A percentile compares a stretch with the other conserved stretches of the same genome.
Conservation (phyloP, 768 basidiomycete species). For the Suillus sp. region DNA sequence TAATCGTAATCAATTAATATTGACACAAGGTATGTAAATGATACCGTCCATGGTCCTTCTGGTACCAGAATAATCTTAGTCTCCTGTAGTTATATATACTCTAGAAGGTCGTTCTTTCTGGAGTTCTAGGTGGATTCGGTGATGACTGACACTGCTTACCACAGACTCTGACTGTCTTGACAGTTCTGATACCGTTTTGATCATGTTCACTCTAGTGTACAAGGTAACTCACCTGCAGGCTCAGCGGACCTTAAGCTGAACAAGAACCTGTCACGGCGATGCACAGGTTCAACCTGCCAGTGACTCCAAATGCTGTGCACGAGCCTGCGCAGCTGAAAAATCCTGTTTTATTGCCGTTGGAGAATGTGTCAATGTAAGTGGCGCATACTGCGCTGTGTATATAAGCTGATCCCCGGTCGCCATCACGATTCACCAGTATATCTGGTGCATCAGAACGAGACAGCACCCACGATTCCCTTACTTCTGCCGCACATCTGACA, state of each 20-base stretch:
- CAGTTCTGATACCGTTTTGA: too few species aligned
- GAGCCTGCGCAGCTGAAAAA: not conserved
- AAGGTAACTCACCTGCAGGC: not conserved
- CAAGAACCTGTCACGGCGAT: not conserved
- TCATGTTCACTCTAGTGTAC: not conserved
- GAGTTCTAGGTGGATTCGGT: too few species aligned
- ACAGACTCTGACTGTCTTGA: too few species aligned
- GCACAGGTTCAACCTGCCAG: not conserved
- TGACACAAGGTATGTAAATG: not conserved
- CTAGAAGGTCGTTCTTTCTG: not conserved
- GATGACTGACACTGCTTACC: too few species aligned
- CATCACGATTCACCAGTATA: not conserved
- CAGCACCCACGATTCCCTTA: not conserved
- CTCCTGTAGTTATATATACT: not conserved
- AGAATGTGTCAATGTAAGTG: not conserved
- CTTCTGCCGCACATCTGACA: not conserved
- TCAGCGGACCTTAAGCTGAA: not conserved
- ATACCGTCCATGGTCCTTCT: not conserved
- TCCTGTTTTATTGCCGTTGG: not conserved
- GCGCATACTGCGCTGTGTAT: not conserved
- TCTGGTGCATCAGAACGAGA: too few species aligned
- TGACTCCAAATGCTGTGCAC: not conserved
- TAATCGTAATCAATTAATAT: not conserved
- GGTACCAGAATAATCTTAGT: not conserved
- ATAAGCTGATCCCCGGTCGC: not conserved